Conservation (phyloP, 441 rosid species). For the Macaranga tanarius region DNA sequence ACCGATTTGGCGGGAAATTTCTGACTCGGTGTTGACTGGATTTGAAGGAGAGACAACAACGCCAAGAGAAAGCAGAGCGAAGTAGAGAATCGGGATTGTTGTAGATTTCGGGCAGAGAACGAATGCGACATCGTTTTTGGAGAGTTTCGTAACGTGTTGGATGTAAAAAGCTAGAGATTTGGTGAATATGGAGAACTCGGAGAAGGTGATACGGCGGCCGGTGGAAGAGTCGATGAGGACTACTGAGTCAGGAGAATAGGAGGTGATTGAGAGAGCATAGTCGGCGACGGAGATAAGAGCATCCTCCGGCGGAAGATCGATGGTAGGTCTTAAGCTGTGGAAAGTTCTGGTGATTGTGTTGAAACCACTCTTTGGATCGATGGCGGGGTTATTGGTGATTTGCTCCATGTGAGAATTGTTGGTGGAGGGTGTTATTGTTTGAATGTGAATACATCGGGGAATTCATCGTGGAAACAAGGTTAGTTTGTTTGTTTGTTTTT, state of each 20-base stretch:
- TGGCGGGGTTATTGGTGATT: not conserved
- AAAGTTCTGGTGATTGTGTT: constrained; percentile 20
- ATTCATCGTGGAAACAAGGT: too few species aligned
- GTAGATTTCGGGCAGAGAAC: constrained; percentile 29
- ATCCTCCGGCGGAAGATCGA: constrained; percentile 23
- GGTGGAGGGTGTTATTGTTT: too few species aligned
- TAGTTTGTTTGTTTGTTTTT: too few species aligned
- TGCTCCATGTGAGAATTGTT: not conserved
- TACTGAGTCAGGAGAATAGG: constrained; percentile 17
- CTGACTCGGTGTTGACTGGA: constrained; percentile 28
- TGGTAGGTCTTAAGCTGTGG: constrained; percentile 30
- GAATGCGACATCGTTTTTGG: constrained; percentile 29
- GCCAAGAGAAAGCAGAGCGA: constrained; percentile 37
- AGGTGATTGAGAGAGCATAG: constrained; percentile 17
- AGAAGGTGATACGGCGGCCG: constrained; percentile 22
- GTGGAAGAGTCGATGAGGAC: constrained; percentile 32
- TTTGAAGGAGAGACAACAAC: constrained; percentile 35
- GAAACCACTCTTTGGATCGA: constrained; percentile 36
- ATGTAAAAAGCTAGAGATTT: constrained; percentile 22
- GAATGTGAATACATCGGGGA: too few species aligned
- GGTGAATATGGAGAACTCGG: constrained; percentile 18
- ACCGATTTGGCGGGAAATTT: constrained; percentile 27
- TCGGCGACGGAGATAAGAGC: constrained; percentile 25
- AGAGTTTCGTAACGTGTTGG: constrained; percentile 18
- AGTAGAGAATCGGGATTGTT: constrained; percentile 33